A percentile compares a stretch with the other conserved stretches of the same genome.
Evolutionary conservation across 2,329 filamentous ascomycete genomes (phyloP).

Genomic region (Pyrenochaeta sp.): DNA sequence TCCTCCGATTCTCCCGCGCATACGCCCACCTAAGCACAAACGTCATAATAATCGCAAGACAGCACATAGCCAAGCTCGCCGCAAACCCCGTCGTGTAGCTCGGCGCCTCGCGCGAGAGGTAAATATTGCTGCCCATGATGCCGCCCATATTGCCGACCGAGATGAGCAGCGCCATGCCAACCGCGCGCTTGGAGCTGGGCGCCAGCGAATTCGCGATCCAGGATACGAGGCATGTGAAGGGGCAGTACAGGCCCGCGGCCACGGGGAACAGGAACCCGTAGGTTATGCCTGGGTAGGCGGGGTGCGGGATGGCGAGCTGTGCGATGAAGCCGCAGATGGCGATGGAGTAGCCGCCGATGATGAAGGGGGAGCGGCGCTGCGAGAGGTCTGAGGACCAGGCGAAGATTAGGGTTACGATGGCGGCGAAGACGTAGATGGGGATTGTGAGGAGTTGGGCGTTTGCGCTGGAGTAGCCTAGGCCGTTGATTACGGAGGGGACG

Average conservation of each 20-base stretch:
- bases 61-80: conserved; percentile 53
- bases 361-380: conserved; percentile 63
- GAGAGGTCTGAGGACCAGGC: conserved; percentile 60
- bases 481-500: conserved; percentile 52
- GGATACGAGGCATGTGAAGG: conserved; percentile 45
- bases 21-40: conserved; percentile 53
- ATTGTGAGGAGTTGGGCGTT: conserved; percentile 53
- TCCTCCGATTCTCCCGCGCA: conserved; percentile 46
- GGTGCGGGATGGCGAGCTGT: conserved; percentile 55
- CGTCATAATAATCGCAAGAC: conserved; percentile 56
- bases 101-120: conserved; percentile 57
- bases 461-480: conserved; percentile 51
- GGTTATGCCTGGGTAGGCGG: conserved; percentile 54
- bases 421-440: conserved; percentile 53
- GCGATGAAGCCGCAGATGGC: conserved; percentile 64
- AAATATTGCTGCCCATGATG: conserved; percentile 58
- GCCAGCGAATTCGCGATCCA: conserved; percentile 48
- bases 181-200: conserved; percentile 45
- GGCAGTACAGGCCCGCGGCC: conserved; percentile 45
- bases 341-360: conserved; percentile 58
- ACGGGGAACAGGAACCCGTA: conserved; percentile 53
- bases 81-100: conserved; percentile 60
- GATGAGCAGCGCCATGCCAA: conserved; percentile 60
- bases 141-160: conserved; percentile 57
- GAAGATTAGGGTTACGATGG: conserved; percentile 49